A percentile compares a stretch with the other conserved stretches of the same genome.
Conservation (phyloP, 768 basidiomycete species). For the Leccinellum luteum region DNA sequence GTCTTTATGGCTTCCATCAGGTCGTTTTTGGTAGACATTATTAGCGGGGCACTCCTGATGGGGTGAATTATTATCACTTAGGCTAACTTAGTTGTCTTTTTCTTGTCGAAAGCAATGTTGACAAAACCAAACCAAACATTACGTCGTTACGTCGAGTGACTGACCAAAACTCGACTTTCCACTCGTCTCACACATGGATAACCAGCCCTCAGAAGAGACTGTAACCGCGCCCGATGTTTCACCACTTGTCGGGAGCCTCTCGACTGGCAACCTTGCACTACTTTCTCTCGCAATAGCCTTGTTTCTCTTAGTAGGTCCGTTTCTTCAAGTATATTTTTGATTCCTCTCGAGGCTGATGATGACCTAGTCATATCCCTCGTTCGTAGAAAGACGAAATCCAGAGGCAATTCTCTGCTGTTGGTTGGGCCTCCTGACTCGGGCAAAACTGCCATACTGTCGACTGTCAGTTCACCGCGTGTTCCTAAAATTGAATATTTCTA, state of each 20-base stretch:
- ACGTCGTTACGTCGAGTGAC: not conserved
- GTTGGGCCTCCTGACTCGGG: slow-evolving; percentile 75
- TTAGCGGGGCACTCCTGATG: not conserved
- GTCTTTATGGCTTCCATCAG: not conserved
- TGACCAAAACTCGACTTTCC: not conserved
- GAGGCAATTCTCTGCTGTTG: slow-evolving; percentile 66
- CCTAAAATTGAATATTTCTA: slow-evolving; percentile 2
- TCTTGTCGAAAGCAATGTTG: not conserved
- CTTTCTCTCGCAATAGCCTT: slow-evolving; percentile 45
- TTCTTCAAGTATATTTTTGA: not conserved
- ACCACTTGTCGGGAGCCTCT: slow-evolving; percentile 35
- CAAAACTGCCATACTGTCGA: slow-evolving; percentile 75
- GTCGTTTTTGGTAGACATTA: slow-evolving; percentile 7
- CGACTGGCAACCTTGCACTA: slow-evolving; percentile 38
- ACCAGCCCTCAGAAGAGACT: slow-evolving; percentile 3
- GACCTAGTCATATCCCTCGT: slow-evolving; percentile 46
- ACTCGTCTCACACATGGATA: slow-evolving; percentile 12
- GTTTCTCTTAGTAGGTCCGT: slow-evolving; percentile 43
- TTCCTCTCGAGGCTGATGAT: slow-evolving; percentile 14
- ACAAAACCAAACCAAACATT: slow-evolving; percentile 27
- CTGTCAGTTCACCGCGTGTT: slow-evolving; percentile 42
- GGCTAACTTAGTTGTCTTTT: not conserved
- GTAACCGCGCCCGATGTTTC: slow-evolving; percentile 35
- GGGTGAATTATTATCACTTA: not conserved
- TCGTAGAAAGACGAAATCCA: slow-evolving; percentile 41